Conservation (phyloP, 495 filamentous ascomycete genomes). For the Beverwykella pulmonaria region DNA sequence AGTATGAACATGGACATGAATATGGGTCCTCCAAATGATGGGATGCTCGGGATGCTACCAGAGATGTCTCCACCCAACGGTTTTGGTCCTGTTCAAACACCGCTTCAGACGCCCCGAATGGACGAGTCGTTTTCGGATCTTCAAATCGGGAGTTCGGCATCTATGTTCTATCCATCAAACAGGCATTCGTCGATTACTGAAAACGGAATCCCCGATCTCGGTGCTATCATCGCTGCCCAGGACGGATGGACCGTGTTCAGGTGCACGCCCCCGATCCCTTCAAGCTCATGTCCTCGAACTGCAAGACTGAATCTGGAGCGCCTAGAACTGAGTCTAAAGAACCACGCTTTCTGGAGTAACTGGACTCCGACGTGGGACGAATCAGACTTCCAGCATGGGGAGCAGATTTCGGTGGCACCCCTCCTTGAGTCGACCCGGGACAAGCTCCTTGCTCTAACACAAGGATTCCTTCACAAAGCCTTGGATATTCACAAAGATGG, state of each 20-base stretch:
- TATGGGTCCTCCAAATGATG: slow-evolving; percentile 35
- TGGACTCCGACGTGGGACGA: slow-evolving; percentile 55
- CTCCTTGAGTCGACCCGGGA: slow-evolving; percentile 56
- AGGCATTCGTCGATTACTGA: slow-evolving; percentile 40
- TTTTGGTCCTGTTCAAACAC: slow-evolving; percentile 41
- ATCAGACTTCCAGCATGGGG: slow-evolving; percentile 52
- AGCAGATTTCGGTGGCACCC: slow-evolving; percentile 50
- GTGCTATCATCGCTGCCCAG: slow-evolving; percentile 56
- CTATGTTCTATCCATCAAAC: slow-evolving; percentile 33
- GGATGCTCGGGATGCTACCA: slow-evolving; percentile 42
- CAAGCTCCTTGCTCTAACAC: slow-evolving; percentile 64
- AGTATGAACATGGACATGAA: slow-evolving; percentile 48
- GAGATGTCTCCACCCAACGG: slow-evolving; percentile 36
- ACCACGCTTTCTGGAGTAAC: slow-evolving; percentile 48
- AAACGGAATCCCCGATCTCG: slow-evolving; percentile 52
- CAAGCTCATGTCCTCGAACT: slow-evolving; percentile 58
- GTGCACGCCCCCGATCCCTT: slow-evolving; percentile 57
- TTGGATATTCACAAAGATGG: slow-evolving; percentile 59
- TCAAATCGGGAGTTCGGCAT: slow-evolving; percentile 42
- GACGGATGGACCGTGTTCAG: slow-evolving; percentile 60
- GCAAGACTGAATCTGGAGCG: slow-evolving; percentile 61
- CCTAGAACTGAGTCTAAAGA: slow-evolving; percentile 54
- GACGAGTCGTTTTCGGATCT: slow-evolving; percentile 43
- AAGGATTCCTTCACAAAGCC: slow-evolving; percentile 64
- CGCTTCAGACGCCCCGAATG: slow-evolving; percentile 42